Base-by-base conservation (phyloP, 306 rosid genomes). In the Coriaria nepalensis region DNA sequence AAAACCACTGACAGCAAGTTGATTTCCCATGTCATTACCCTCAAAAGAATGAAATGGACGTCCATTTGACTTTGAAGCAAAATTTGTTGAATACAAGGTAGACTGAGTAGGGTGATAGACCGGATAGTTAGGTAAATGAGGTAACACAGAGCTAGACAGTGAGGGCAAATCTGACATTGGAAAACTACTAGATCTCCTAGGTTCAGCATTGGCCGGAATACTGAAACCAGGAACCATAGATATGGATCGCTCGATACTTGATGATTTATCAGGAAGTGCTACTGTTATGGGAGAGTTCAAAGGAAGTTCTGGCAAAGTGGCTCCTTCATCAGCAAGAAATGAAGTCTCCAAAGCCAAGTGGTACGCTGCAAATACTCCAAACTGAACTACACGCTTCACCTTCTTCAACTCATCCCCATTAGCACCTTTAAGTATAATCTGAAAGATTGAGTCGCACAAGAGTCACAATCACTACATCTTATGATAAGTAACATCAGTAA, bases 251-350 rank as follows among this genome's bases (percentile, higher is more conserved):
- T 75, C 81, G 51, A 75, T 65, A 60, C 73, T 56, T 54, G 73
- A 73, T 35, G 83, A 37, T 46, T 66, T 82, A 62, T 80, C 62
- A 29, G 96, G 96, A 71, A 92, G 79, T 20, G 83, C 76, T 68
- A 85, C 90, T n/a, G 77, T 66, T 56, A 80, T 59, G 50, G 79
- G 80, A 67, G 88, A 69, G 63, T 75, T 74, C 43, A 82, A 66
- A 11, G 86, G 93, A 57, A 85, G 66, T 64, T 82, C 98, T 15
- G 98, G 98, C 61, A 92, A 52, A 52, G 93, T 72, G 53, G 87
- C 98, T 60, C 98, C 96, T 78, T 92, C 98, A 37, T 92, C 96
- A 37, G 98, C 98, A 58, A 92, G 98, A 71, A 92, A 92, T 55
- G 94, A 92, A 43, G 94, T 86, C 82, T 92, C 98, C 76, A 92